Conservation (phyloP, 148 eudicot genomes). For the Oxyria digyna region DNA sequence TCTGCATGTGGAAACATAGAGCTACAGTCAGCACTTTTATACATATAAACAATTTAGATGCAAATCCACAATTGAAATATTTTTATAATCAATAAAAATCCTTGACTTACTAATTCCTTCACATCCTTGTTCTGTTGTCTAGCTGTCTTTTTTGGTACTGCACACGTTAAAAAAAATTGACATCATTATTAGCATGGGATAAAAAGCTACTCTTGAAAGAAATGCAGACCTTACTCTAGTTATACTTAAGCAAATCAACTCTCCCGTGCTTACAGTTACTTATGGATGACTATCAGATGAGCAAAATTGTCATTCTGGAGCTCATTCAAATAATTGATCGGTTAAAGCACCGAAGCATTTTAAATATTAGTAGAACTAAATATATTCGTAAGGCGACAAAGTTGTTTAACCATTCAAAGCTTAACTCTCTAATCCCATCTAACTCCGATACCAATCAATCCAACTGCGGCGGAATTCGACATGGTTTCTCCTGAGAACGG, state of each 20-base stretch:
- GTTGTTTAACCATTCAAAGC: neutral
- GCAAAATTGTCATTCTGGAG: no score
- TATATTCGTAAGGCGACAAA: neutral
- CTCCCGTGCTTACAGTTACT: neutral
- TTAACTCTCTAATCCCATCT: neutral
- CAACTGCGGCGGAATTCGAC: no score
- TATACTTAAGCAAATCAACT: neutral
- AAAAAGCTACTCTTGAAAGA: neutral
- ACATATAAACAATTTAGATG: no score
- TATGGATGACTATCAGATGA: neutral
- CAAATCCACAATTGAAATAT: no score
- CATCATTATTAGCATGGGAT: neutral
- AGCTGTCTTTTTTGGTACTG: constrained; percentile 86
- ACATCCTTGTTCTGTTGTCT: constrained; percentile 94
- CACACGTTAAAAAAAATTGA: constrained; percentile 8
- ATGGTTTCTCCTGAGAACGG: constrained; percentile 61
- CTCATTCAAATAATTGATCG: no score
- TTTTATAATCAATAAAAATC: no score
- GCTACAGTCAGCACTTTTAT: no score
- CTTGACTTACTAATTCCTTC: constrained; percentile 64
- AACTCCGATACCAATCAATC: neutral
- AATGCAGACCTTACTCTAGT: neutral
- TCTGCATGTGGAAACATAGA: no score
- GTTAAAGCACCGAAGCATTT: no score
- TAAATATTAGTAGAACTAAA: neutral